A percentile compares a stretch with the other conserved stretches of the same genome.
These are phyloP conservation scores for Populus davidiana DNA, from an alignment of 345 rosid genomes.

Conservation along the genomic window DNA sequence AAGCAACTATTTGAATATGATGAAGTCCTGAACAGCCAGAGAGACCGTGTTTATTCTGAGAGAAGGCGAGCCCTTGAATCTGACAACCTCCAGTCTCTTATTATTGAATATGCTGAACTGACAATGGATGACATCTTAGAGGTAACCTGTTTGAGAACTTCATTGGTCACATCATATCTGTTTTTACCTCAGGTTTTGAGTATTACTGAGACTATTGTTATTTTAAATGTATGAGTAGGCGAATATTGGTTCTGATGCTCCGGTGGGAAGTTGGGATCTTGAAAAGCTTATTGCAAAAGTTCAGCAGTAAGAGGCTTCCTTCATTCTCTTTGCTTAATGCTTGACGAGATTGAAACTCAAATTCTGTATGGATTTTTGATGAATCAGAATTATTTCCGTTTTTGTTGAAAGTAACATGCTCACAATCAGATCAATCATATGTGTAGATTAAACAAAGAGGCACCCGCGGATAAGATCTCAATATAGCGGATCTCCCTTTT, in stretches of 20 bases:
- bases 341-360: not conserved
- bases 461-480: too few species aligned
- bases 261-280: conserved; percentile 81
- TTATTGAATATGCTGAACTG: conserved; percentile 92
- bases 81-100: conserved; percentile 71
- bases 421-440: not conserved
- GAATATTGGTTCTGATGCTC: conserved; percentile 69
- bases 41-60: conserved; percentile 94
- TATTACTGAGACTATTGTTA: not conserved
- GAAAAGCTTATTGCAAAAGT: conserved; percentile 88
- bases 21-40: conserved; percentile 94
- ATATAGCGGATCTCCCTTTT: not conserved
- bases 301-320: conserved; percentile 61
- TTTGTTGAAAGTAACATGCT: not conserved
- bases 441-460: not conserved
- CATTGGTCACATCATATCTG: not conserved
- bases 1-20: conserved; percentile 93
- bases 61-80: conserved; percentile 93
- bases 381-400: not conserved
- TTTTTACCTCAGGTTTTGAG: conserved; percentile 1
- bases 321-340: conserved; percentile 5
- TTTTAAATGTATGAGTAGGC: conserved; percentile 45
- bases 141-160: conserved; percentile 40
- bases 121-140: conserved; percentile 96
- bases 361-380: not conserved